These are phyloP conservation scores for Flaveria sonorensis DNA, from an alignment of 129 eudicot species.

Conservation along the genomic window DNA sequence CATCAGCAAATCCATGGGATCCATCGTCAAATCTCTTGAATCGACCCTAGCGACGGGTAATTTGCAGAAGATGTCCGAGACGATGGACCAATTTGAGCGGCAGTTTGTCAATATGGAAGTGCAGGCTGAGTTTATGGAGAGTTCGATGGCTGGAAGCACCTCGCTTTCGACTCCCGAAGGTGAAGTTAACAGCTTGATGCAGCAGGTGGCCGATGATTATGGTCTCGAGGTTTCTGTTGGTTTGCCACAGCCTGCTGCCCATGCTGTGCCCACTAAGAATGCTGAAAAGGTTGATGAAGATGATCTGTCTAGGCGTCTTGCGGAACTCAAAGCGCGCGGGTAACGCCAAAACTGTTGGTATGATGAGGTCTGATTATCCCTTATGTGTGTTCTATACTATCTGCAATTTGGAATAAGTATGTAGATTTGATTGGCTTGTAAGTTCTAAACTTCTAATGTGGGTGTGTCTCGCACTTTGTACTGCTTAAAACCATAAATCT, in stretches of 20 bases:
- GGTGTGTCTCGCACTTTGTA: not conserved
- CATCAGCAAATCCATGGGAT: conserved; percentile 66
- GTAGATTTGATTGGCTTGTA: conserved; percentile 2
- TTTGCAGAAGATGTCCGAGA: conserved; percentile 24
- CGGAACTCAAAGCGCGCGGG: conserved; percentile 18
- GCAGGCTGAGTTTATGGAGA: conserved; percentile 27
- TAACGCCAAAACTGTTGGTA: not conserved
- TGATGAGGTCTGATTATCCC: not conserved
- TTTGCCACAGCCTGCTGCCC: conserved; percentile 21
- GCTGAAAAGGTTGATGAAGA: conserved; percentile 21
- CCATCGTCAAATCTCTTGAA: conserved; percentile 70
- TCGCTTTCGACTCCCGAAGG: conserved; percentile 16
- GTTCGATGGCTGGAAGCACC: conserved; percentile 15
- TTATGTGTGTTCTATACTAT: conserved; percentile 12
- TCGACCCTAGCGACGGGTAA: conserved; percentile 33
- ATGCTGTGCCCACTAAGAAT: conserved; percentile 16
- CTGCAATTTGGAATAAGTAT: conserved; percentile 6
- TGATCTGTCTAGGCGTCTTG: conserved; percentile 21
- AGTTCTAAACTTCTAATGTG: not conserved
- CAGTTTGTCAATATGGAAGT: conserved; percentile 25
- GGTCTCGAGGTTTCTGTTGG: conserved; percentile 17
- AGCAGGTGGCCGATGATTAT: conserved; percentile 20
- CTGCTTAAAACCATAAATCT: too few species aligned
- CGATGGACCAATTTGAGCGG: conserved; percentile 10
- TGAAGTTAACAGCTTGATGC: conserved; percentile 18